Conservation (phyloP, 1,284 basidiomycete species). For the Trametes hirsuta region DNA sequence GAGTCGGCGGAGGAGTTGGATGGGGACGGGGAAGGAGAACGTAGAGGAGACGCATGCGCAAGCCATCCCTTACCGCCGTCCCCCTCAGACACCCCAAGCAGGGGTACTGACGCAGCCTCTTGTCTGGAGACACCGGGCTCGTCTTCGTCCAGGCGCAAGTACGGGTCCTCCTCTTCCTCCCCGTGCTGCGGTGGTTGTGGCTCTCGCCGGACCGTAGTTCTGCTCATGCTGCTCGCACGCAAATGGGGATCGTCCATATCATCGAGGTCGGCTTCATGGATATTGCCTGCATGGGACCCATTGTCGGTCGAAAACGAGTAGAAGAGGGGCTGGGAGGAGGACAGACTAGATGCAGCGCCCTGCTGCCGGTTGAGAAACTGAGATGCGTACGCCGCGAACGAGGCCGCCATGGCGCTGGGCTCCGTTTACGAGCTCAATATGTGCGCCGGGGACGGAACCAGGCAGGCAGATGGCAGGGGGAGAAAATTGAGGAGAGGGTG, state of each 20-base stretch:
- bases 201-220: constrained; percentile 33
- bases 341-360: constrained; percentile 45
- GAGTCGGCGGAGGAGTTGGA: constrained; percentile 55
- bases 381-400: constrained; percentile 70
- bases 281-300: constrained; percentile 57
- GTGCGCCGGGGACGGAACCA: constrained; percentile 14
- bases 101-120: constrained; percentile 52
- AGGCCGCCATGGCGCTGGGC: constrained; percentile 47
- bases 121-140: constrained; percentile 44
- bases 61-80: constrained; percentile 65
- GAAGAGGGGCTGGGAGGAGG: constrained; percentile 77
- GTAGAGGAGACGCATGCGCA: constrained; percentile 61
- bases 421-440: not conserved
- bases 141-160: constrained; percentile 68
- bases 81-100: constrained; percentile 45
- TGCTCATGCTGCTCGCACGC: constrained; percentile 44
- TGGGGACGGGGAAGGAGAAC: constrained; percentile 49
- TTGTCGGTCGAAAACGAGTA: constrained; percentile 80
- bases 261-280: constrained; percentile 57
- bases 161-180: constrained; percentile 73
- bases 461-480: constrained; percentile 1
- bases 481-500: constrained; percentile 1
- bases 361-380: constrained; percentile 63
- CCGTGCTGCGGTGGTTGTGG: constrained; percentile 35
- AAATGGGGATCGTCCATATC: constrained; percentile 77